Evolutionary conservation across 2,329 filamentous ascomycete genomes (phyloP), one percentile per base, ranked within the genome.

Genomic region (Aureobasidium uvarum): DNA sequence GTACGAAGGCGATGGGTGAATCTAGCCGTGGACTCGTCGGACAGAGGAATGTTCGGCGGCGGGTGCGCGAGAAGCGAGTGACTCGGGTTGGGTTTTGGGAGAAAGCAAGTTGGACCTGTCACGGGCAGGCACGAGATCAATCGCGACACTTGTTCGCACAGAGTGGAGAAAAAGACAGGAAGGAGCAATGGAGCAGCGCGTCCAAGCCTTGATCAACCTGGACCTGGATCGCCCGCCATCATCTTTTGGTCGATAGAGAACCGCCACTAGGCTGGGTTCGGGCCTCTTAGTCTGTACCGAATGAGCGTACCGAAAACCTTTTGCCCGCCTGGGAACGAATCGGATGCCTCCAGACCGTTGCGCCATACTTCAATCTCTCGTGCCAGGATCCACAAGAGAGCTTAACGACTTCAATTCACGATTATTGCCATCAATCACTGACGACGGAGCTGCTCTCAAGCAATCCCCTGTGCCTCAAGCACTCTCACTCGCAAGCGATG

Each of bases 251-350:
- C 54, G 60, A 64, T 64, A 64, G 60, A 48, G 60, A 64, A 64
- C 60, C 48, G 60, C 60, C 60, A 64, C 60, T 64, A 64, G 60
- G 60, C 60, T 64, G 60, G 60, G 60, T 51, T 54, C 60, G 60
- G 60, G 60, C 60, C 60, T 64, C 46, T 52, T 62, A 62, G 59
- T 36, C 59, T 62, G 46, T 62, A 62, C 59, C 59, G 59, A 62
- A 62, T 51, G 59, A 43, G 46, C 46, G 59, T 62, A 62, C 59
- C 59, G 46, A 52, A 62, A 64, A 64, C 60, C 60, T 64, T 64
- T 64, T 64, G 46, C 6, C 46, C 50, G n/a, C 39, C 58, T n/a
- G 60, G 60, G 60, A 64, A 64, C 60, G 60, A 64, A 64, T 64
- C 60, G 60, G 60, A 64, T 50, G n/a, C 31, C 38, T 36, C 50